Percentiles rank a stretch among this genome's conserved stretches.
Evolutionary conservation across 352 stramenopile genomes (phyloP).

Genomic region (Phytophthora cactorum): DNA sequence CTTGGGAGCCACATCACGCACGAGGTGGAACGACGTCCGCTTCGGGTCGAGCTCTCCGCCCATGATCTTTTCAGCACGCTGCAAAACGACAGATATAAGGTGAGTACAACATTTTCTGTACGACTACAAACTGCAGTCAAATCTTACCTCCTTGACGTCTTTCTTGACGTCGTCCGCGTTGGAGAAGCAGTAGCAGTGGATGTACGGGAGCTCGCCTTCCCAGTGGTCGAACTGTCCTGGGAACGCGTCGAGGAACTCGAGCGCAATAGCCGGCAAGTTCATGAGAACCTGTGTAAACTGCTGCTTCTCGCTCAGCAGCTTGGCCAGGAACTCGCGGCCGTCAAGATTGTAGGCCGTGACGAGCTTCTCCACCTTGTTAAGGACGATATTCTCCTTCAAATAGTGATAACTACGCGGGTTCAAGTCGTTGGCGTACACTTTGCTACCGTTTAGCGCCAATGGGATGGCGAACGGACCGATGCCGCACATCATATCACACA

Average conservation of each 20-base stretch:
- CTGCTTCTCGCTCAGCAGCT: conserved; percentile 69
- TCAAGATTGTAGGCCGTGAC: conserved; percentile 93
- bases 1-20: conserved; percentile 96
- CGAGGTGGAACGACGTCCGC: conserved; percentile 78
- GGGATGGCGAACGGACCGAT: conserved; percentile 97
- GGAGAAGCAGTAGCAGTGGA: conserved; percentile 97
- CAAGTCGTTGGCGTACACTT: conserved; percentile 94
- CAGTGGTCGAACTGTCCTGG: conserved; percentile 68
- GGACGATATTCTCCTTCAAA: conserved; percentile 88
- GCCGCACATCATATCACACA: conserved; percentile 96
- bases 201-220: conserved; percentile 75
- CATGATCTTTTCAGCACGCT: conserved; percentile 76
- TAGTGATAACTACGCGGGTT: conserved; percentile 93
- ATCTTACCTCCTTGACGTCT: conserved; percentile 69
- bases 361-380: conserved; percentile 91
- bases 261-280: conserved; percentile 95
- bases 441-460: conserved; percentile 84
- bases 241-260: conserved; percentile 94
- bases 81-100: conserved; percentile 5
- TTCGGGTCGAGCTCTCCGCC: conserved; percentile 59
- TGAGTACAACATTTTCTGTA: conserved; percentile 12
- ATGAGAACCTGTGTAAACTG: conserved; percentile 94
- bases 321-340: conserved; percentile 91
- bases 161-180: conserved; percentile 75
- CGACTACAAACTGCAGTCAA: background rate